Evolutionary conservation across 495 filamentous ascomycete genomes (phyloP), one percentile per base, ranked within the genome.

Genomic region (Xylaria telfairii): DNA sequence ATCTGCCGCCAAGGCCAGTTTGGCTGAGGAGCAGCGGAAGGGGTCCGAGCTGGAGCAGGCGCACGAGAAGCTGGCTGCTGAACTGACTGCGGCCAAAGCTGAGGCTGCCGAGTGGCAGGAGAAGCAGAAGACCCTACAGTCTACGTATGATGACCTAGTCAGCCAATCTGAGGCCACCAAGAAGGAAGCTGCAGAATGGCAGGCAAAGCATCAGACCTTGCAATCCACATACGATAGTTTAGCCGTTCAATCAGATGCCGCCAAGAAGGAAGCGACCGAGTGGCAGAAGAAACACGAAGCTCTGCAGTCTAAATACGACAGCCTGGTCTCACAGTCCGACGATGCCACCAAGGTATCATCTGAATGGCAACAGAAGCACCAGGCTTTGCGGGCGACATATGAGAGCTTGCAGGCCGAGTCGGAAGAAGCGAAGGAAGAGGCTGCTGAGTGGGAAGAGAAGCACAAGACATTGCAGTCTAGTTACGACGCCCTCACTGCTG

Each of bases 391-490:
- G 37, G n/a, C 56, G 0, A 57, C 57, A 26, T 41, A 69, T 24
- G 65, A 72, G 24, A 68, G 17, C n/a, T 47, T 69, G 17, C 54
- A 63, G 34, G 37, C 42, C 26, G 64, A 67, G 65, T 28, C 34
- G 12, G 57, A 72, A 39, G 67, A 47, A 9, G n/a, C 49, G 17
- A 72, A 69, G 51, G 42, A 49, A 5, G 39, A 65, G 62, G 37
- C 17, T 15, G 41, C 69, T 8, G 51, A 71, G 30, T 71, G n/a
- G 69, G 49, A 71, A 37, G 61, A 49, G 26, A 72, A 72, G 39
- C 39, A 63, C 26, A 65, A 53, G 28, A 15, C 65, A 37, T 30
- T 70, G 19, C 71, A 70, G 10, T 30, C 42, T 3, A 12, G 26
- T 13, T 41, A 65, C 30, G 71, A 72, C 19, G 44, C 10, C 17